phyloP scores from a whole-genome alignment of 495 filamentous ascomycete genomes.

The Bryoglossum gracile region DNA sequence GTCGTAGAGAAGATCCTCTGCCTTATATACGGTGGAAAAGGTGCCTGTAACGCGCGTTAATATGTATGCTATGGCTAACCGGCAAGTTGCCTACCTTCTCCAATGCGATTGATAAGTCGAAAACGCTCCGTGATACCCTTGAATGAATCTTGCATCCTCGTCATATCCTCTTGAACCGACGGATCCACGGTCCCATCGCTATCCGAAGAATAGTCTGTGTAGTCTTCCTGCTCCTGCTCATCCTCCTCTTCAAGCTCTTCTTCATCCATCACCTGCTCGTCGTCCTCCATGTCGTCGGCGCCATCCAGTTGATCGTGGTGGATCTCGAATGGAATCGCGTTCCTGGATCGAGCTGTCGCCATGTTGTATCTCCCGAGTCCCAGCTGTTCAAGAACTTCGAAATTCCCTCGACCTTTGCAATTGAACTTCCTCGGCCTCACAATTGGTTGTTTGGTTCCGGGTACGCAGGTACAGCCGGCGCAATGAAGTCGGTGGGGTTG shows the following conservation, averaged over 20 bases:
- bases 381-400: too few relatives aligned
- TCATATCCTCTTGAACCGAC: slow-evolving; percentile 76
- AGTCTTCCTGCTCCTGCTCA: slow-evolving; percentile 29
- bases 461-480: slow-evolving; percentile 12
- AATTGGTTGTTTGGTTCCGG: slow-evolving; percentile 21
- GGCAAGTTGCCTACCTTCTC: slow-evolving; percentile 60
- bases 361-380: slow-evolving; percentile 7
- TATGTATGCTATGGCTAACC: slow-evolving; percentile 5
- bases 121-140: slow-evolving; percentile 74
- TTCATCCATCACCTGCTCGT: slow-evolving; percentile 19
- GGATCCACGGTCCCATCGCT: slow-evolving; percentile 60
- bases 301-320: slow-evolving; percentile 25
- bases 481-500: slow-evolving; percentile 5
- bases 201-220: slow-evolving; percentile 41
- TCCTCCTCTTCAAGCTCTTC: slow-evolving; percentile 32
- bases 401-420: too few relatives aligned
- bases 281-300: slow-evolving; percentile 29
- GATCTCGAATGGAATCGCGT: slow-evolving; percentile 19
- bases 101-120: slow-evolving; percentile 91
- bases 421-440: too few relatives aligned
- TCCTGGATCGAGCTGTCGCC: slow-evolving; percentile 19
- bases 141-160: slow-evolving; percentile 71
- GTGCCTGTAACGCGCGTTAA: slow-evolving; percentile 52
- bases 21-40: slow-evolving; percentile 98
- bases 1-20: slow-evolving; percentile 88